Conservation (phyloP, 2,329 filamentous ascomycete species). For the Ophiocordyceps camponoti-rufipedis region DNA sequence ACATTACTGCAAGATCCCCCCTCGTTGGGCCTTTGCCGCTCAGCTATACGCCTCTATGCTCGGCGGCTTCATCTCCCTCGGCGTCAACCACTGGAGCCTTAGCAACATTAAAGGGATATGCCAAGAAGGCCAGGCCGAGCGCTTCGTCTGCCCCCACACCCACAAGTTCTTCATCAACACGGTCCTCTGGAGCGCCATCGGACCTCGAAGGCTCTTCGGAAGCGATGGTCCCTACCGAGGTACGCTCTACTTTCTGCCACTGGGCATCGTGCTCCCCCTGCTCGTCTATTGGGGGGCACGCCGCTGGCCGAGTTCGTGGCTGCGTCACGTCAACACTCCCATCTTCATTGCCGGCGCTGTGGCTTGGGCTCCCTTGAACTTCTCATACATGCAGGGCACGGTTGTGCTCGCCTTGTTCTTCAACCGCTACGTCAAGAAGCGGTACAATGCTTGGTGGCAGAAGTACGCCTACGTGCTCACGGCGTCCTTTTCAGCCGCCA, state of each 20-base stretch:
- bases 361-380: conserved; percentile 10
- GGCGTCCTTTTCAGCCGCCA: conserved; percentile 9
- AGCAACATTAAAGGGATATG: conserved; percentile 40
- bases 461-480: conserved; percentile 11
- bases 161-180: conserved; percentile 41
- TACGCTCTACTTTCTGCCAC: conserved; percentile 6
- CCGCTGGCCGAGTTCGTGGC: conserved; percentile 6
- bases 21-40: conserved; percentile 32
- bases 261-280: conserved; percentile 6
- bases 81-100: conserved; percentile 41
- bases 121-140: conserved; percentile 24
- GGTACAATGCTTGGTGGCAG: conserved; percentile 10
- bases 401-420: conserved; percentile 9
- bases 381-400: conserved; percentile 9
- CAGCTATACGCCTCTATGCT: conserved; percentile 35
- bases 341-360: conserved; percentile 8
- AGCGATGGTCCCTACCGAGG: conserved; percentile 5
- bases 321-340: conserved; percentile 8
- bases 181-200: conserved; percentile 50
- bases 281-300: conserved; percentile 4
- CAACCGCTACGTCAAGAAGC: conserved; percentile 9
- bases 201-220: conserved; percentile 42
- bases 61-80: conserved; percentile 35
- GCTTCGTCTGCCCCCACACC: conserved; percentile 30
- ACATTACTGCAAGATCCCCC: conserved; percentile 43